phyloP scores from a whole-genome alignment of 148 eudicot species.

The Chenopodium formosanum region DNA sequence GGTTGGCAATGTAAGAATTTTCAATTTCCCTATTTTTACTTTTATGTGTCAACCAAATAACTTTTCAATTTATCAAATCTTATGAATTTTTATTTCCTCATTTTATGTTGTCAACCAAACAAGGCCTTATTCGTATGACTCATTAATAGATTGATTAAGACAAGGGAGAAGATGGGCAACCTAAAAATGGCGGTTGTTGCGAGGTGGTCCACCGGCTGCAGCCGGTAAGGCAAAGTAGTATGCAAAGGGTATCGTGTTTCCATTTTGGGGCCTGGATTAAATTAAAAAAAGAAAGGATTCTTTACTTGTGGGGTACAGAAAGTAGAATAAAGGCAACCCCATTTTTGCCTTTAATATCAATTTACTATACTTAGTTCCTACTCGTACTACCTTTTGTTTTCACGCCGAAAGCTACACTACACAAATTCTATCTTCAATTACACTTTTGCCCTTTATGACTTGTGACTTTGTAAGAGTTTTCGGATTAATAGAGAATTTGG shows the following conservation, averaged over 20 bases:
- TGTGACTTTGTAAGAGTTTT: too few relatives aligned
- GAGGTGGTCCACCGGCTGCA: conserved; percentile 3
- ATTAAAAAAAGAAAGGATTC: background rate
- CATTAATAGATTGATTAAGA: background rate
- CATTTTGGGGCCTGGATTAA: conserved; percentile 8
- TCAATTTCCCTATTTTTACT: too few relatives aligned
- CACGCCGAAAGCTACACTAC: conserved; percentile 29
- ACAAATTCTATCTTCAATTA: conserved; percentile 5
- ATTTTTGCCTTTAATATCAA: background rate
- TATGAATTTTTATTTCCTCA: too few relatives aligned
- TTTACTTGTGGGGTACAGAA: conserved; percentile 10
- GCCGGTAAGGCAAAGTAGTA: background rate
- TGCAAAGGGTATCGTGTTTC: background rate
- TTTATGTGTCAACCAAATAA: too few relatives aligned
- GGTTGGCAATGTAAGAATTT: too few relatives aligned
- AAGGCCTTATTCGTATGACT: too few relatives aligned
- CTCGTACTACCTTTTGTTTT: background rate
- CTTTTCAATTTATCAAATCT: too few relatives aligned
- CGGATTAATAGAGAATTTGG: too few relatives aligned
- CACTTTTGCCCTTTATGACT: background rate
- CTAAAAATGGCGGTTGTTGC: background rate
- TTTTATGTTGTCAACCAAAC: too few relatives aligned
- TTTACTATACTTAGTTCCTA: background rate
- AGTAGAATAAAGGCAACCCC: background rate
- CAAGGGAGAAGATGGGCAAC: background rate